Percentiles rank a stretch among this genome's conserved stretches.
Conservation (phyloP, 257 asterid species). For the Verbena officinalis region DNA sequence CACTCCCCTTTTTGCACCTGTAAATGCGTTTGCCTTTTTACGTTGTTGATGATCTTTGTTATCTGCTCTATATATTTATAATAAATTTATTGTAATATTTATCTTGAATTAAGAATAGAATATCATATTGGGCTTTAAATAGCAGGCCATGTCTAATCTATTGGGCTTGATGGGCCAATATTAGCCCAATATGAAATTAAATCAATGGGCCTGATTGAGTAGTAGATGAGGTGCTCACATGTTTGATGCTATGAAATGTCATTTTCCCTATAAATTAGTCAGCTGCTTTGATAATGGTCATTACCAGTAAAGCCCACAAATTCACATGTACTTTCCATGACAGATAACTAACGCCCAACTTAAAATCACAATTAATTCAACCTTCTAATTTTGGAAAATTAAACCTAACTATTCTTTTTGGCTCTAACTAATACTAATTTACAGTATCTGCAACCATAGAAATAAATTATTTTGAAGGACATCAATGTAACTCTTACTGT, state of each 20-base stretch:
- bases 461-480: too few relatives aligned
- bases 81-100: too few relatives aligned
- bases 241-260: neutral
- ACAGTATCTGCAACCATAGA: too few relatives aligned
- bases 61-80: neutral
- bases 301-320: slow-evolving; percentile 21
- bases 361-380: neutral
- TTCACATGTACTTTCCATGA: slow-evolving; percentile 26
- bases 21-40: slow-evolving; percentile 50
- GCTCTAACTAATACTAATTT: neutral
- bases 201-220: too few relatives aligned
- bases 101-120: too few relatives aligned
- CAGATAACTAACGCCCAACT: neutral
- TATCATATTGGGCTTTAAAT: too few relatives aligned
- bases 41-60: slow-evolving; percentile 30
- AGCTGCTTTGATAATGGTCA: neutral
- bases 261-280: slow-evolving; percentile 17
- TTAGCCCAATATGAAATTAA: too few relatives aligned
- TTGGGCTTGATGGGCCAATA: too few relatives aligned
- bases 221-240: neutral
- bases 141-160: too few relatives aligned
- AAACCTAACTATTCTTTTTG: neutral
- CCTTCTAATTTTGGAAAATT: neutral
- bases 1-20: slow-evolving; percentile 51
- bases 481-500: too few relatives aligned